Conservation (phyloP, 1,284 basidiomycete genomes). For the Puccinia triticina region DNA sequence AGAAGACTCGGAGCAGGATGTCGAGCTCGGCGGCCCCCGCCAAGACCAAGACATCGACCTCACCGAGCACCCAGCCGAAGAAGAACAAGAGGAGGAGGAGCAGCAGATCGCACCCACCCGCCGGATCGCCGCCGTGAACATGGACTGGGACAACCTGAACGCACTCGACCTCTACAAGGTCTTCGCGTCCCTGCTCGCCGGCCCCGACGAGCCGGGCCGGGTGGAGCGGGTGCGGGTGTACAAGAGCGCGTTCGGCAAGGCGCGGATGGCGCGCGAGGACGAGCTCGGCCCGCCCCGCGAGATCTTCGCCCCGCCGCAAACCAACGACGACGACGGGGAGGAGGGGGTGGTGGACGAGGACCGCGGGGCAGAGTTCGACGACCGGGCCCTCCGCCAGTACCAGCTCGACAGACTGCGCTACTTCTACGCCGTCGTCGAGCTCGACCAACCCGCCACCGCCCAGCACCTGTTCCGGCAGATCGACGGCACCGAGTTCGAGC, state of each 20-base stretch:
- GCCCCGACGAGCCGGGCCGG: constrained; percentile 63
- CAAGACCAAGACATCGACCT: constrained; percentile 69
- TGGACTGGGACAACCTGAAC: constrained; percentile 97
- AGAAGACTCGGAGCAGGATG: constrained; percentile 55
- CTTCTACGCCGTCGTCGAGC: constrained; percentile 93
- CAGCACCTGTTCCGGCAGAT: constrained; percentile 81
- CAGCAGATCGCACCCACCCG: constrained; percentile 64
- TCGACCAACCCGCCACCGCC: constrained; percentile 77
- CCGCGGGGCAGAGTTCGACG: constrained; percentile 65
- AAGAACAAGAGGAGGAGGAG: constrained; percentile 59
- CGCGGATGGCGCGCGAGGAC: constrained; percentile 83
- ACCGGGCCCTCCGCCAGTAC: constrained; percentile 85
- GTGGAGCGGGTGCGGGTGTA: constrained; percentile 80
- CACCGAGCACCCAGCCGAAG: constrained; percentile 66
- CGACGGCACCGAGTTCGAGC: constrained; percentile 92
- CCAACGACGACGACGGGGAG: constrained; percentile 58
- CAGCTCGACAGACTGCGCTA: constrained; percentile 92
- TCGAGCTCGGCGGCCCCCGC: constrained; percentile 54
- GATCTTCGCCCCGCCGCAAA: constrained; percentile 71
- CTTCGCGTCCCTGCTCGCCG: constrained; percentile 77
- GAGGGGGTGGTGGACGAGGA: constrained; percentile 58
- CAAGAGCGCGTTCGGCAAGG: constrained; percentile 89
- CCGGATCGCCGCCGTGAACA: constrained; percentile 87
- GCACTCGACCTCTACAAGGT: constrained; percentile 90
- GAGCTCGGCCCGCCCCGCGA: constrained; percentile 84